Conservation (phyloP, 257 asterid species). For the Solanum pinnatisectum region DNA sequence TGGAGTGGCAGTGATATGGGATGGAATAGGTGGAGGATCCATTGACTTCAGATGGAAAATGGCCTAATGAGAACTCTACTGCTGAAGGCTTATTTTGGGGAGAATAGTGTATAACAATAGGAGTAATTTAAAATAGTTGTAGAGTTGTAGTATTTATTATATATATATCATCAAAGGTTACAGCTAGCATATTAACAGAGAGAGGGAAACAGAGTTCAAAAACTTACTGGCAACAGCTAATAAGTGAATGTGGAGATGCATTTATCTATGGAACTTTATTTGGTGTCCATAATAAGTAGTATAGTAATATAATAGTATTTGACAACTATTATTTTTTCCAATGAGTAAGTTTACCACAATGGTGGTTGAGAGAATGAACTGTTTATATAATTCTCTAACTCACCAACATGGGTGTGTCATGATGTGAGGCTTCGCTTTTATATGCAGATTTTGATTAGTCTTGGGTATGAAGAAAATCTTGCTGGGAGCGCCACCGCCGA, state of each 20-base stretch:
- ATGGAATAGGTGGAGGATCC: conserved; percentile 37
- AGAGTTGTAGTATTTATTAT: neutral
- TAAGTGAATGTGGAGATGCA: neutral
- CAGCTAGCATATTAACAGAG: neutral
- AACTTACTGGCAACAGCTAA: neutral
- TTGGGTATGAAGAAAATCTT: too few relatives aligned
- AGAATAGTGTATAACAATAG: neutral
- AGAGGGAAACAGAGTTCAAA: neutral
- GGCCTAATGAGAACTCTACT: neutral
- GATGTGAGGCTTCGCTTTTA: too few relatives aligned
- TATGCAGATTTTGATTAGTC: too few relatives aligned
- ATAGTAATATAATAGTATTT: neutral
- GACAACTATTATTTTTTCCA: neutral
- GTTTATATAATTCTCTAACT: neutral
- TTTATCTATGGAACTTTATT: neutral
- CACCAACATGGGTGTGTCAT: too few relatives aligned
- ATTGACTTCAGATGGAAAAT: conserved; percentile 10
- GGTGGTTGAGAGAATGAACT: neutral
- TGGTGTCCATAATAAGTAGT: neutral
- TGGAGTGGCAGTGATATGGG: conserved; percentile 9
- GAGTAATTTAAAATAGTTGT: neutral
- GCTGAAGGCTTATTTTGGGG: neutral
- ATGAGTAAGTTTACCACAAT: neutral
- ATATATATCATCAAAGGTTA: neutral
- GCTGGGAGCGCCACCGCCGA: too few relatives aligned